Conservation (phyloP, 2,329 filamentous ascomycete species). For the Aschersonia sp. region DNA sequence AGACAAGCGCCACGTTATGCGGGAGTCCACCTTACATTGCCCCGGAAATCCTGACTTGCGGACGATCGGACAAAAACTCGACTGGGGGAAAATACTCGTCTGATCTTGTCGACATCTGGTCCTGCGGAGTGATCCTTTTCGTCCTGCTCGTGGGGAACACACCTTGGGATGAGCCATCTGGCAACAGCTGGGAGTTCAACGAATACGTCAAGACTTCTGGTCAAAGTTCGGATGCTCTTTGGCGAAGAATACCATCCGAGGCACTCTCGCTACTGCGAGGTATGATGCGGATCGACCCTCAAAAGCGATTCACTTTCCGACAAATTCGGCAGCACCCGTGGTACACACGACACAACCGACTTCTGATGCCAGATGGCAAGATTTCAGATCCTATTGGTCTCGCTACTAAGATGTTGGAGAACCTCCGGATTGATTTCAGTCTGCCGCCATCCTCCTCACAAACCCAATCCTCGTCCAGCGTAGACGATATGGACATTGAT, state of each 20-base stretch:
- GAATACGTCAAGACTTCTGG: constrained; percentile 73
- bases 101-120: constrained; percentile 88
- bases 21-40: constrained; percentile 96
- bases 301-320: constrained; percentile 67
- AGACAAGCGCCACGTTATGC: constrained; percentile 77
- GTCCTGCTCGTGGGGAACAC: constrained; percentile 92
- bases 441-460: constrained; percentile 44
- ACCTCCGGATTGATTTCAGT: constrained; percentile 75
- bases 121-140: constrained; percentile 93
- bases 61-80: constrained; percentile 27
- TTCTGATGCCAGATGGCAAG: constrained; percentile 59
- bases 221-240: constrained; percentile 73
- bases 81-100: constrained; percentile 51
- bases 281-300: constrained; percentile 75
- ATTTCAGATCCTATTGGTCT: constrained; percentile 67
- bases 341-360: constrained; percentile 74
- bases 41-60: constrained; percentile 63
- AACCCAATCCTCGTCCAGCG: constrained; percentile 11
- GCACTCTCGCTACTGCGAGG: constrained; percentile 74
- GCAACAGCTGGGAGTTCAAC: constrained; percentile 75
- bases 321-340: constrained; percentile 85
- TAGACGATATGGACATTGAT: constrained; percentile 60
- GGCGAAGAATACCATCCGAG: constrained; percentile 60
- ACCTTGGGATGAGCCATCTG: constrained; percentile 88
- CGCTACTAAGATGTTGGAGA: constrained; percentile 91